A percentile compares a stretch with the other conserved stretches of the same genome.
Conservation (phyloP, 78 protist species). For the Paratrimastix pyriformis region DNA sequence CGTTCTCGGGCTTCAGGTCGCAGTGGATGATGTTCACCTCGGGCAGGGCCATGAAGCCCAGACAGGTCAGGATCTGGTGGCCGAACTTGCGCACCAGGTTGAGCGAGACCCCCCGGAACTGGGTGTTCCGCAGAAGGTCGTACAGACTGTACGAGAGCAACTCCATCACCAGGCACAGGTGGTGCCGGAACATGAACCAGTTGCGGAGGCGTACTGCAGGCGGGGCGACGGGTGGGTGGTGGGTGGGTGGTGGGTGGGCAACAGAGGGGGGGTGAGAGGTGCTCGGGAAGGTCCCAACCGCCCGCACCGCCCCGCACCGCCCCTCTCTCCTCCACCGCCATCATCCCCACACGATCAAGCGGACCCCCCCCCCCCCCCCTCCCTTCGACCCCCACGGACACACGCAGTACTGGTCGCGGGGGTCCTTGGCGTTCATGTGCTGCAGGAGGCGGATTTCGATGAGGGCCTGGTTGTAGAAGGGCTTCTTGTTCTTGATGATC, state of each 20-base stretch:
- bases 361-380: neutral
- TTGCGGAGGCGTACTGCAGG: neutral
- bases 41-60: slow-evolving; percentile 48
- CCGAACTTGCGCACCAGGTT: slow-evolving; percentile 70
- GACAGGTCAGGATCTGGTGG: slow-evolving; percentile 59
- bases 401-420: neutral
- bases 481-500: neutral
- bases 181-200: neutral
- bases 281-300: no score
- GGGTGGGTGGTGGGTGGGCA: no score
- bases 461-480: neutral
- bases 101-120: slow-evolving; percentile 74
- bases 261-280: no score
- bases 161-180: slow-evolving; percentile 10
- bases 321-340: neutral
- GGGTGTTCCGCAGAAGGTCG: neutral
- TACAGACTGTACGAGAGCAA: neutral
- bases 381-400: neutral
- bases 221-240: no score
- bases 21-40: slow-evolving; percentile 77
- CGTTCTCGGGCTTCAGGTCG: slow-evolving; percentile 87
- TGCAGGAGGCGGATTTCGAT: neutral
- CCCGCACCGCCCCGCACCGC: no score
- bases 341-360: no score
- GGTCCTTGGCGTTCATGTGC: neutral